A percentile compares a stretch with the other conserved stretches of the same genome.
Conservation (phyloP, 495 filamentous ascomycete genomes). For the Immersiella caudata region DNA sequence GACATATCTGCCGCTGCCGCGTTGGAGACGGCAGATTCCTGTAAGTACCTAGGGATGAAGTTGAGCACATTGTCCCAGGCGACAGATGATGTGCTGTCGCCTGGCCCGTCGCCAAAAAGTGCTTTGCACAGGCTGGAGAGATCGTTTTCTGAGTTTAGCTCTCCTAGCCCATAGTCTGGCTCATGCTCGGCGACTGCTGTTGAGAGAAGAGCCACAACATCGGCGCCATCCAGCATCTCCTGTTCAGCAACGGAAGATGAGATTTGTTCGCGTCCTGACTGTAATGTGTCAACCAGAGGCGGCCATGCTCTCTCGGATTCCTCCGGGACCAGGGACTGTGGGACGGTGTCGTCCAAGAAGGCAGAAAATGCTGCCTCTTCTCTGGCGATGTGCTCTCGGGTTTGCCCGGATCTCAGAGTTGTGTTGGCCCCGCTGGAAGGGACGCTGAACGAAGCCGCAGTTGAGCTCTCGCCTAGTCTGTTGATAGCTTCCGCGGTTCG, state of each 20-base stretch:
- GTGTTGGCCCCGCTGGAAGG: conserved; percentile 35
- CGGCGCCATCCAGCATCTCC: conserved; percentile 46
- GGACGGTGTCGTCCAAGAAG: conserved; percentile 44
- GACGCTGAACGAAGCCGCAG: conserved; percentile 59
- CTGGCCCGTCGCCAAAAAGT: conserved; percentile 38
- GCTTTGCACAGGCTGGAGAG: conserved; percentile 35
- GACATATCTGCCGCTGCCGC: conserved; percentile 12
- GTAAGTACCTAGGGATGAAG: conserved; percentile 44
- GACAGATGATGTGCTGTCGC: conserved; percentile 13
- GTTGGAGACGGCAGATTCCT: conserved; percentile 13
- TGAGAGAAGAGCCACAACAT: conserved; percentile 47
- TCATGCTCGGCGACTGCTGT: conserved; percentile 27
- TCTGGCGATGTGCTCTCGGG: conserved; percentile 38
- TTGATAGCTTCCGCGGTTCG: conserved; percentile 17
- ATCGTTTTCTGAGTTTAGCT: conserved; percentile 29
- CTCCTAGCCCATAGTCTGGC: conserved; percentile 25
- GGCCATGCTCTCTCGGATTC: not conserved
- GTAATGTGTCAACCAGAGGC: not conserved
- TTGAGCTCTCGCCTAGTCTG: conserved; percentile 31
- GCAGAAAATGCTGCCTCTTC: conserved; percentile 48
- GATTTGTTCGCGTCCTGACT: not conserved
- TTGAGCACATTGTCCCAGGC: conserved; percentile 48
- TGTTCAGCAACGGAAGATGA: conserved; percentile 38
- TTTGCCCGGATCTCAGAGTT: conserved; percentile 30
- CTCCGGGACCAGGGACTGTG: not conserved